Evolutionary conservation across 2,329 filamentous ascomycete genomes (phyloP), one percentile per base, ranked within the genome.

Genomic region (Aspergillus tanneri): DNA sequence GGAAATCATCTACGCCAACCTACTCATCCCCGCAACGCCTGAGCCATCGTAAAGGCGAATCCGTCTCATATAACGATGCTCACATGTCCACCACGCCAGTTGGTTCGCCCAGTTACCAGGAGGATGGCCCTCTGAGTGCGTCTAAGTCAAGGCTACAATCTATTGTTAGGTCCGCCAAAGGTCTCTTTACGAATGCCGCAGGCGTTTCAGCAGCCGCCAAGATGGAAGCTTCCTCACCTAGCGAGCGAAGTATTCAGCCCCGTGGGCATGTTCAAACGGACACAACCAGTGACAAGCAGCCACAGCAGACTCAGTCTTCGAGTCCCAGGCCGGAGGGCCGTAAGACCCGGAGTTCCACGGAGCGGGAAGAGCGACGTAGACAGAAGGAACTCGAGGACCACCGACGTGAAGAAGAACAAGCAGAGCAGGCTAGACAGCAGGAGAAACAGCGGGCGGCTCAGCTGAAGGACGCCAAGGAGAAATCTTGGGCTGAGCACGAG

Each of bases 91-190:
- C 80, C 12, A 84, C 80, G 42, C 81, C 82, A 22, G 68, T 71
- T 39, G 78, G 77, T 23, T 84, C 82, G 19, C 82, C 82, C 22
- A 66, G 59, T 59, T 78, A 67, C 72, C 80, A 67, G 4, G 14
- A 19, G 73, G 90, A 95, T 57, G 92, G 87, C 49, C 90, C 90
- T 4, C 71, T 96, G 50, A 96, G 91, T 69, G 90, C 93, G 43
- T 91, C 93, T 22, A 97, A 96, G 73, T 89, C 88, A 63, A 95
- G 90, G 66, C 77, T 97, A 39, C 95, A 92, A 38, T 95, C 91
- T 8, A 90, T 96, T 50, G 77, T 96, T 59, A 91, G 90, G 70
- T 88, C 86, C 46, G 93, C 91, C 3, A 92, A 88, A 67, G 88
- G 86, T 11, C 81, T 96, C 40, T 85, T 96, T 54, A 89, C 86